A percentile compares a stretch with the other conserved stretches of the same genome.
Evolutionary conservation across 1,139 yeast genomes (phyloP).

Genomic region (Geotrichum bryndzae): DNA sequence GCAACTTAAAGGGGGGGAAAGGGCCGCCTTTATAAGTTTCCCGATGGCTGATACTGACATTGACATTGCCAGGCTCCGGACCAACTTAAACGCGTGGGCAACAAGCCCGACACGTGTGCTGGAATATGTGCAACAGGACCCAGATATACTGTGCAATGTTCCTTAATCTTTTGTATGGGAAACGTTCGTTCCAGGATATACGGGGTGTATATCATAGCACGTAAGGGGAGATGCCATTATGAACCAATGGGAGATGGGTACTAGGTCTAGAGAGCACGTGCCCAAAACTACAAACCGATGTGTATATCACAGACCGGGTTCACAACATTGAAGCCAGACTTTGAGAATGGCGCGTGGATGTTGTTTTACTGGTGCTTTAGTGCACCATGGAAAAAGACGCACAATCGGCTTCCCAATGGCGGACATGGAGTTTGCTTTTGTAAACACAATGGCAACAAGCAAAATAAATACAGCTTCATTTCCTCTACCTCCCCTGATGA

Average conservation of each 20-base stretch:
- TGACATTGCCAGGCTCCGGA: background rate
- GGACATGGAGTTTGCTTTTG: background rate
- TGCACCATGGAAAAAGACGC: background rate
- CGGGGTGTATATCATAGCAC: background rate
- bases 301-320: constrained; percentile 7
- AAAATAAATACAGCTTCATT: background rate
- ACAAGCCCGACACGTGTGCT: background rate
- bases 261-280: background rate
- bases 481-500: background rate
- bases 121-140: background rate
- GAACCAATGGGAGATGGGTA: background rate
- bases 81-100: background rate
- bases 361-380: background rate
- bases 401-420: background rate
- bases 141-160: background rate
- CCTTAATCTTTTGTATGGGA: background rate
- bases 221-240: background rate
- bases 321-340: background rate
- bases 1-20: background rate
- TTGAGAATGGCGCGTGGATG: background rate
- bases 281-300: background rate
- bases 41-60: background rate
- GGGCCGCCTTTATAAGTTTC: background rate
- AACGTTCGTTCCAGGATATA: background rate
- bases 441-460: background rate